A percentile compares a stretch with the other conserved stretches of the same genome.
Evolutionary conservation across 2,329 filamentous ascomycete species (phyloP).

Genomic region (Aspergillus pseudoglaucus): DNA sequence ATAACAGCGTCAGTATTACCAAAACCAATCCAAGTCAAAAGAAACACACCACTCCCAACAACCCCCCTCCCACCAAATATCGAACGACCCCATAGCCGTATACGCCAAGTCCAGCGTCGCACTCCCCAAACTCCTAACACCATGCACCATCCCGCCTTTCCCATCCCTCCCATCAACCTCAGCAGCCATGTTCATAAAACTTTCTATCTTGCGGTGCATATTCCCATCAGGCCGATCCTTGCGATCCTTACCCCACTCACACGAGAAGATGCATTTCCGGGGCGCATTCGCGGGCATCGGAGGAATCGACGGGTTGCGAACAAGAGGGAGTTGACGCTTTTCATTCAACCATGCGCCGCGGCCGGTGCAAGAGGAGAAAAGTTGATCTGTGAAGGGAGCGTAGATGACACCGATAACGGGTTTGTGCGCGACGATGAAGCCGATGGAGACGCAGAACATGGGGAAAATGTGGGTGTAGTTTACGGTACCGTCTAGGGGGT

Average conservation of each 20-base stretch:
- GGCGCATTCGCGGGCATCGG: constrained; percentile 60
- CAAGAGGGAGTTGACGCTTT: constrained; percentile 55
- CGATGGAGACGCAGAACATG: constrained; percentile 76
- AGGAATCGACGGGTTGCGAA: constrained; percentile 54
- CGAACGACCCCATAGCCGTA: constrained; percentile 66
- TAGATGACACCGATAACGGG: constrained; percentile 66
- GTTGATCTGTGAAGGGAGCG: constrained; percentile 62
- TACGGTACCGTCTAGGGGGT: constrained; percentile 69
- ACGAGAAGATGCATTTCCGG: constrained; percentile 63
- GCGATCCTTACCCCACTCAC: constrained; percentile 75
- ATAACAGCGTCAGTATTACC: constrained; percentile 1
- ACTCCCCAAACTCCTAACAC: constrained; percentile 64
- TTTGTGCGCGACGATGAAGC: constrained; percentile 53
- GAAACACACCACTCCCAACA: constrained; percentile 66
- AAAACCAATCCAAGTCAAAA: background rate
- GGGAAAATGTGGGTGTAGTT: constrained; percentile 76
- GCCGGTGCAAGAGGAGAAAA: constrained; percentile 62
- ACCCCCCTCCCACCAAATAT: constrained; percentile 78
- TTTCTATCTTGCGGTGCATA: constrained; percentile 64
- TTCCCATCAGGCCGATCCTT: constrained; percentile 61
- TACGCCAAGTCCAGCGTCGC: constrained; percentile 70
- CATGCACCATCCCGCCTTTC: constrained; percentile 73
- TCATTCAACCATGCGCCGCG: constrained; percentile 65
- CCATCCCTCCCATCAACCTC: constrained; percentile 58
- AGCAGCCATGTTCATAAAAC: constrained; percentile 67